phyloP scores from a whole-genome alignment of 139 green algal species.

The Picochlorum sp. region DNA sequence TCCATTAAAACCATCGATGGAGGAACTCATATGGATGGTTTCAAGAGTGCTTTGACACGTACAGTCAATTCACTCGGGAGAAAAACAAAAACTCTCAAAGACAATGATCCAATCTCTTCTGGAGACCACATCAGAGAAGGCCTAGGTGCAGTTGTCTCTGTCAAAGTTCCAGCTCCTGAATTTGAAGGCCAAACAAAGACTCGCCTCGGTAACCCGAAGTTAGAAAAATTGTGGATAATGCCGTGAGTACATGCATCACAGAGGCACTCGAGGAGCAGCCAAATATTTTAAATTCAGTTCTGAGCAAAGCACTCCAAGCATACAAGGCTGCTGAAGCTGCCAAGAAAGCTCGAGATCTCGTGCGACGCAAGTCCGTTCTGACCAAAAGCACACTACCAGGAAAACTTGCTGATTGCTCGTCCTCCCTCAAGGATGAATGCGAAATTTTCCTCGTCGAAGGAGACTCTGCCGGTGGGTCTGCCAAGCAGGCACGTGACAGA shows the following conservation, averaged over 20 bases:
- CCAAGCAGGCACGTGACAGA: constrained; percentile 90
- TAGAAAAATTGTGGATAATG: constrained; percentile 64
- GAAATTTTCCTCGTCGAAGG: constrained; percentile 99
- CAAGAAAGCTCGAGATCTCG: constrained; percentile 86
- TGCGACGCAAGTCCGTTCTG: constrained; percentile 87
- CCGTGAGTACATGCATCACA: constrained; percentile 30
- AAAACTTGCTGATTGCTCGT: constrained; percentile 93
- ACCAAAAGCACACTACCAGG: constrained; percentile 79
- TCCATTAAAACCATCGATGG: constrained; percentile 91
- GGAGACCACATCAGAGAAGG: constrained; percentile 90
- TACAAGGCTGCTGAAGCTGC: constrained; percentile 81
- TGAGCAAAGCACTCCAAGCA: constrained; percentile 57
- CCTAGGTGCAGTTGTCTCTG: constrained; percentile 57
- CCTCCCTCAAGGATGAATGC: constrained; percentile 27
- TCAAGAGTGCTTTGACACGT: constrained; percentile 71
- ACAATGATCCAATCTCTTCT: constrained; percentile 61
- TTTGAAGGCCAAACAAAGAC: constrained; percentile 99
- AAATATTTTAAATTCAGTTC: constrained; percentile 30
- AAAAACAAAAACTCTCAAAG: constrained; percentile 70
- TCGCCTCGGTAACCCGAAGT: constrained; percentile 89
- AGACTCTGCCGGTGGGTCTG: constrained; percentile 87
- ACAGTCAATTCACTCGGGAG: constrained; percentile 66
- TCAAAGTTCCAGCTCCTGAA: constrained; percentile 85
- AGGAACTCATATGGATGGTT: constrained; percentile 91
- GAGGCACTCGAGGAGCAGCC: constrained; percentile 55